Evolutionary conservation across 257 asterid species (phyloP), one percentile per base, ranked within the genome.

Genomic region (Nicotiana otophora): DNA sequence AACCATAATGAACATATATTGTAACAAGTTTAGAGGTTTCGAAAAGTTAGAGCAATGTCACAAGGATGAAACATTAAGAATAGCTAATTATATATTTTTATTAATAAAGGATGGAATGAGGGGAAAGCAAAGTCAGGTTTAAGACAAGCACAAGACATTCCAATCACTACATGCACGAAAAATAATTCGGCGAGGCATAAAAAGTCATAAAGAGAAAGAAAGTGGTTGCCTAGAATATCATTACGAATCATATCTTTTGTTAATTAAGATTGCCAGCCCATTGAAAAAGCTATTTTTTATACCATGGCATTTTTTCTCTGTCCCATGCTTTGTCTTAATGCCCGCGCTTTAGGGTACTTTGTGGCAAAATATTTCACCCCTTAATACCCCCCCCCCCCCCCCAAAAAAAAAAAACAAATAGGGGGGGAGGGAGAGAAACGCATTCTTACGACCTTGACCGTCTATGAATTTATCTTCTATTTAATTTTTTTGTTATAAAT

Each of bases 161-260:
- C 86, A 88, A 86, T 83, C 53, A 78, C 72, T 33, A 17, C 55
- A 58, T 63, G 90, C 82, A 85, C 89, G 86, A 82, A 83, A 88
- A 82, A 80, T 62, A 81, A 65, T 82, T 82, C 66, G 74, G 67
- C 31, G 78, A 75, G 82, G 81, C 77, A 86, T 70, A 74, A 57
- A 87, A 89, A 86, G 90, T 83, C 86, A 79, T 82, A 84, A 89
- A 81, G 87, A 42, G 36, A 72, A 86, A 84, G 87, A 86, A 79
- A 84, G 87, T 88, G 84, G 78, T 28, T 55, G 82, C 77, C 78
- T 74, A 78, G 62, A 84, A 69, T 80, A 84, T 88, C 69, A 90
- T 85, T 88, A 81, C 80, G 83, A 72, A 83, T 83, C 85, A 84
- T 84, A 19, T 82, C 81, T 80, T 67, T 66, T 61, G 64, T 83